Percentiles rank a stretch among this genome's conserved stretches.
These are phyloP conservation scores for Candida corydali DNA, from an alignment of 805 yeast genomes.

Conservation along the genomic window DNA sequence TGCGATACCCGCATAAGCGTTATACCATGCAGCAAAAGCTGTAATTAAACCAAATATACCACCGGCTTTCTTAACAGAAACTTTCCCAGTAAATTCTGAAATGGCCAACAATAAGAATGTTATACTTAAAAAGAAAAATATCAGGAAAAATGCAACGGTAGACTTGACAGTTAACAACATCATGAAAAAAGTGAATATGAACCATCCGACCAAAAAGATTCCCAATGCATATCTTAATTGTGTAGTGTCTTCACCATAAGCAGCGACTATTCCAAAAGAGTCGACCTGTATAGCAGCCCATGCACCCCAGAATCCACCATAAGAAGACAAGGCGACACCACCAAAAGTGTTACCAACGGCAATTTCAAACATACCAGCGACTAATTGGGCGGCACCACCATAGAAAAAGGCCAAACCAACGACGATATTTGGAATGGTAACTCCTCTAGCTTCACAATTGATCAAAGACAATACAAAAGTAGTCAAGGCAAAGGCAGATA, in stretches of 20 bases:
- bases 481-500: constrained; percentile 66
- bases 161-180: constrained; percentile 39
- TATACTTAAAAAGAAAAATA: constrained; percentile 37
- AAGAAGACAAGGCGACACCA: constrained; percentile 56
- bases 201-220: constrained; percentile 38
- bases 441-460: constrained; percentile 67
- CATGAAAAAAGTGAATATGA: constrained; percentile 41
- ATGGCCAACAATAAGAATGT: constrained; percentile 41
- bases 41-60: constrained; percentile 42
- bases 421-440: constrained; percentile 53
- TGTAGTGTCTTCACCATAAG: constrained; percentile 22
- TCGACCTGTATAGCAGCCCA: constrained; percentile 56
- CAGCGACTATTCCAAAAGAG: constrained; percentile 33
- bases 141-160: constrained; percentile 37
- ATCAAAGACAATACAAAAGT: constrained; percentile 62
- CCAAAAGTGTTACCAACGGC: constrained; percentile 76
- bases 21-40: constrained; percentile 42
- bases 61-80: constrained; percentile 33
- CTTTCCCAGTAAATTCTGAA: constrained; percentile 30
- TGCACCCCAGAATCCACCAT: constrained; percentile 76
- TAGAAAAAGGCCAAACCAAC: constrained; percentile 66
- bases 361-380: constrained; percentile 75
- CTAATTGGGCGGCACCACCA: constrained; percentile 67
- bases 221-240: constrained; percentile 35
- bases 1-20: constrained; percentile 47